phyloP scores from a whole-genome alignment of 352 stramenopile genomes.

The Phytophthora pini region DNA sequence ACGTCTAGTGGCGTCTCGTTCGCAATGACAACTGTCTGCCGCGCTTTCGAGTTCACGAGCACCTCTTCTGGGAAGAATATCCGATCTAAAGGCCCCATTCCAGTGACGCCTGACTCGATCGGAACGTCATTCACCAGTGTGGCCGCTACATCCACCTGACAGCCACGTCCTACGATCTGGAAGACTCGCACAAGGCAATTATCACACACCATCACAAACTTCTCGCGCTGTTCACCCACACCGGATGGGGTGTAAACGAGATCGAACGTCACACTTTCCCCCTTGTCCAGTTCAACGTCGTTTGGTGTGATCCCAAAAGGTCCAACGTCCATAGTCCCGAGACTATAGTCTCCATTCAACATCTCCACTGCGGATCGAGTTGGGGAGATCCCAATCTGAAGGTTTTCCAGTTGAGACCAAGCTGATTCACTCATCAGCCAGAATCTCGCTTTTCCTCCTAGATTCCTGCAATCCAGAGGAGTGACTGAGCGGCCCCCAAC shows the following conservation, averaged over 20 bases:
- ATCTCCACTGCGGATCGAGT: slow-evolving; percentile 22
- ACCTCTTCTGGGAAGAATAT: slow-evolving; percentile 59
- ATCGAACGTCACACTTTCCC: slow-evolving; percentile 48
- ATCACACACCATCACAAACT: slow-evolving; percentile 85
- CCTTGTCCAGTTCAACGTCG: slow-evolving; percentile 56
- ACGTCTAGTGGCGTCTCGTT: slow-evolving; percentile 79
- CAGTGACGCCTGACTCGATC: slow-evolving; percentile 51
- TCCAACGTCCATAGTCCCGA: slow-evolving; percentile 36
- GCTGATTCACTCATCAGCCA: slow-evolving; percentile 67
- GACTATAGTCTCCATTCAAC: slow-evolving; percentile 15
- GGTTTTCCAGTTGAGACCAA: slow-evolving; percentile 47
- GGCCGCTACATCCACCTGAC: slow-evolving; percentile 68
- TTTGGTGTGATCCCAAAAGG: slow-evolving; percentile 67
- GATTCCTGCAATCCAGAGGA: slow-evolving; percentile 60
- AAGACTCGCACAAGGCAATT: slow-evolving; percentile 84
- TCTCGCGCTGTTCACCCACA: slow-evolving; percentile 64
- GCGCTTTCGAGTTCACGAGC: slow-evolving; percentile 35
- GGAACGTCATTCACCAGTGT: slow-evolving; percentile 48
- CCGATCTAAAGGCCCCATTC: slow-evolving; percentile 55
- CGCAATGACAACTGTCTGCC: slow-evolving; percentile 54
- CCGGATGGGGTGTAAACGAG: slow-evolving; percentile 63
- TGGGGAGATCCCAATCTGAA: slow-evolving; percentile 18
- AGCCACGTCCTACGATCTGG: slow-evolving; percentile 68
- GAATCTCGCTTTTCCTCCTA: slow-evolving; percentile 66
- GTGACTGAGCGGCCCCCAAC: slow-evolving; percentile 63